Evolutionary conservation across 306 rosid genomes (phyloP), one percentile per base, ranked within the genome.

Genomic region (Vigna mungo): DNA sequence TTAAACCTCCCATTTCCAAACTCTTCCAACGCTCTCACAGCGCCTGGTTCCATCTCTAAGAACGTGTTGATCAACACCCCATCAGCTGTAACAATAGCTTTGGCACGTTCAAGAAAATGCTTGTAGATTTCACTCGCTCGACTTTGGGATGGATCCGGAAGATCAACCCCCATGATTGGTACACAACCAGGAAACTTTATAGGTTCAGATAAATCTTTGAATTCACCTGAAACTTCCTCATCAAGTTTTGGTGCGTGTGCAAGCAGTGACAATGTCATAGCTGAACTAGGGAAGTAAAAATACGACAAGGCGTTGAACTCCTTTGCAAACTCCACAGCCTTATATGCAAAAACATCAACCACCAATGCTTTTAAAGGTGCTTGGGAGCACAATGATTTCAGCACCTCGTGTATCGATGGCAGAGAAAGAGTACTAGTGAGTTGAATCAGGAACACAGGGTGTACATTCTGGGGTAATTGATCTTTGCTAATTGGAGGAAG

Each of bases 401-500:
- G 52, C 16, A 14, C 72, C 4, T 81, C 51, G 2, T 17, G 64
- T 0, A 86, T 56, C 10, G 77, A 74, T 4, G 84, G 84, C 0
- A 84, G 54, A 11, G 87, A 86, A 25, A 46, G 77, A 13, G 75
- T 21, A 13, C 78, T 10, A 12, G 81, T 69, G 27, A 13, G 64
- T 27, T 71, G 78, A 16, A 86, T 25, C 0, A 64, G 56, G 18
- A 75, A 1, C 13, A 36, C 87, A 0, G 72, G 27, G 23, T 63
- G 30, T 13, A 18, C 64, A 0, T 41, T 75, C 44, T 81, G 54
- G 17, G 88, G 84, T 9, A 78, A 62, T 16, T 84, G 53, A 15
- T 81, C 16, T 74, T 30, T 56, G 47, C 16, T 61, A 0, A 84
- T 23, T 43, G 86, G 81, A 16, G 90, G 90, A 12, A 87, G 90